Evolutionary conservation across 2,329 filamentous ascomycete species (phyloP), one percentile per base, ranked within the genome.

Genomic region (Calcarisporium arbuscula): DNA sequence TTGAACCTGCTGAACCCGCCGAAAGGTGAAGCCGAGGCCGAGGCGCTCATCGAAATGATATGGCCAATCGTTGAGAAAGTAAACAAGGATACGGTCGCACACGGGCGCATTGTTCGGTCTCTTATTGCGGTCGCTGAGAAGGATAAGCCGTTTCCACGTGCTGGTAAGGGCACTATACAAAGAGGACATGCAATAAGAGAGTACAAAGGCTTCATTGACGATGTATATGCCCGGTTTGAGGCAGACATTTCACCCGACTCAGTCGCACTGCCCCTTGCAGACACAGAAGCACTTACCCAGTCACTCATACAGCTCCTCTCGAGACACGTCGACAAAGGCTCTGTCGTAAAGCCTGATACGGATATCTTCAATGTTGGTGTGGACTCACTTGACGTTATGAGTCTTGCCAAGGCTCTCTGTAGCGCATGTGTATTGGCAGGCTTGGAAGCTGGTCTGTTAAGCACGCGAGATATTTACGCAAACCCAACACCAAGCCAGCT

Each of bases 131-230:
- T 72, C 5, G 51, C 65, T 0, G 51, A 53, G 6, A 56, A 60
- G 0, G 45, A 56, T 8, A 66, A 63, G 43, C 65, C 67, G 0
- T 67, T 72, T 34, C 47, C 53, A 0, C 57, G 63, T 5, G 60
- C 68, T 1, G 54, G 57, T 3, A 72, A 72, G 44, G 65, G 65
- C 1, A 65, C 64, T 1, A 46, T 72, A 5, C 65, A 65, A 46
- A 56, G 64, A 12, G 44, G 51, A 1, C 43, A 34, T 3, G 61
- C 65, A 0, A 20, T 64, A 3, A 58, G 56, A 28, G 34, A 62
- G 28, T 72, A 71, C 42, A 46, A 56, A 16, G 48, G 57, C 1
- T 61, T 67, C 35, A 67, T 70, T 14, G 54, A 65, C 17, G 44
- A 48, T n/a, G 37, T 70, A 0, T 71, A 69, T 35, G 42, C 48